Base-by-base conservation (phyloP, 2,329 filamentous ascomycete genomes). In the Blastomyces gilchristii region DNA sequence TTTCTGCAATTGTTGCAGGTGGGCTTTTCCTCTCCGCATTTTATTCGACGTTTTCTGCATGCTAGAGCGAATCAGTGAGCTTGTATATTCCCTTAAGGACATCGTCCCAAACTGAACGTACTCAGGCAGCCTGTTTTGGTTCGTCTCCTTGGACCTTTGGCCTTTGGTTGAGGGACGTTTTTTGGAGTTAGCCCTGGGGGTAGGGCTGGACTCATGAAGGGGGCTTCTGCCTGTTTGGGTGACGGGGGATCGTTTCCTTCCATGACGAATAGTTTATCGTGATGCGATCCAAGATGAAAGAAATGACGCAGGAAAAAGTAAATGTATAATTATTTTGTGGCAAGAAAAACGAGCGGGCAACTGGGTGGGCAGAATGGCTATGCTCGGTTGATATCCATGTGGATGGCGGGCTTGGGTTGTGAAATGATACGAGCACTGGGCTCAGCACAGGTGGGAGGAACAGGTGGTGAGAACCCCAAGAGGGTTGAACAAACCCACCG, bases 91-190 rank as follows among this genome's bases (percentile, higher is more conserved):
- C n/a, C 18, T 57, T 54, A 7, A 54, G 18, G 18, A 54, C 43
- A 34, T 39, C 11, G 50, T 31, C 37, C 41, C 16, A 47, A 54
- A 37, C 25, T n/a, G 16, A 57, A 81, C 87, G 75, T 82, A 91
- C 88, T 97, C 65, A 96, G 77, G 73, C 92, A 97, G 16, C 92
- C 92, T 1, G 92, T 96, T 78, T 97, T 97, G 60, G 92, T 96
- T 70, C 92, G 82, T 74, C 87, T 90, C 69, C 84, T 83, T 28
- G 80, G 63, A 3, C 63, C 63, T 65, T 67, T 67, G 28, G 60
- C 64, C 64, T 69, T 73, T 54, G 69, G 69, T 25, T 66, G 52
- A 49, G 66, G 63, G 18, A 67, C 62, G 61, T 68, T 68, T 56
- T 67, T 69, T 12, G 62, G 49, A 25, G 58, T 67, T 41, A 65